Conservation (phyloP, 163 green algal genomes). For the Prototheca cutis region DNA sequence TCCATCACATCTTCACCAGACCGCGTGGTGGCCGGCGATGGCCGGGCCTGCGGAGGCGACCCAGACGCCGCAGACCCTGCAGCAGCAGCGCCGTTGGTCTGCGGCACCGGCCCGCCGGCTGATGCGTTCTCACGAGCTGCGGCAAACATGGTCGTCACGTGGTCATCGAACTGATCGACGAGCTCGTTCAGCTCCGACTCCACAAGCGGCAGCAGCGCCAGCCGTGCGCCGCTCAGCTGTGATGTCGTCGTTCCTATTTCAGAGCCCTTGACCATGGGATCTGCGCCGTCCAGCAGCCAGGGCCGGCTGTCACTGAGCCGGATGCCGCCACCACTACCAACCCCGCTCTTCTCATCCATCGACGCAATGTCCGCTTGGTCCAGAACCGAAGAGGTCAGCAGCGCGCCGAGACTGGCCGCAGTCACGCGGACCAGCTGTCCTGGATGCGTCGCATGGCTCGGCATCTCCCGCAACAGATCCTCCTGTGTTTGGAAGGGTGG, state of each 20-base stretch:
- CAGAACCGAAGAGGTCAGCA: constrained; percentile 12
- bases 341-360: background rate
- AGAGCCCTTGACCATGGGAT: too few species aligned
- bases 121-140: too few species aligned
- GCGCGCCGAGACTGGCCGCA: constrained; percentile 11
- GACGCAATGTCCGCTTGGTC: background rate
- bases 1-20: too few species aligned
- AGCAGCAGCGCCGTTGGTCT: too few species aligned
- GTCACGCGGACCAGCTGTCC: constrained; percentile 23
- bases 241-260: too few species aligned
- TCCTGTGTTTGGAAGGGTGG: background rate
- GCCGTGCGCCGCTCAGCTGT: too few species aligned
- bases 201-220: too few species aligned
- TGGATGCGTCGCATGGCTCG: constrained; percentile 8
- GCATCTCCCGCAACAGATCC: constrained; percentile 26
- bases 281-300: too few species aligned
- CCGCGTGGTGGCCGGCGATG: too few species aligned
- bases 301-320: background rate
- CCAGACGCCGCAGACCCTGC: too few species aligned
- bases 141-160: background rate
- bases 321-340: background rate
- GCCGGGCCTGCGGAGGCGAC: too few species aligned
- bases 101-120: too few species aligned
- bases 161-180: background rate
- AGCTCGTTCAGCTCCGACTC: background rate